Percentiles rank a stretch among this genome's conserved stretches.
Conservation (phyloP, 192 early-diverging fungal genomes). For the Coemansia umbellata region DNA sequence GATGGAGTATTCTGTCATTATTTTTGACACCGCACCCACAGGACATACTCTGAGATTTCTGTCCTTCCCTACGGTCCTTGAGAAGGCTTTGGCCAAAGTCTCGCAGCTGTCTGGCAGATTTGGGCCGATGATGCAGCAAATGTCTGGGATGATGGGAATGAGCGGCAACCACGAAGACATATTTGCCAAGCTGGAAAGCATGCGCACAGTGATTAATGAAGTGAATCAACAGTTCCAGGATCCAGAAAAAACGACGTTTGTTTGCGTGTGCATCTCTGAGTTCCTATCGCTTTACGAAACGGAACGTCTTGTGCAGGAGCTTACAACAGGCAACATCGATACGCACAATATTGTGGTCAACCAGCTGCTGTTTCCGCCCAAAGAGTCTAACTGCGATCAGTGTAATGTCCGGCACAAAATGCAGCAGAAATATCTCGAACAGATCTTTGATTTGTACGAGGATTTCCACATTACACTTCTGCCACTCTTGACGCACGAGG, state of each 20-base stretch:
- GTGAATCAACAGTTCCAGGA: constrained; percentile 99
- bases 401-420: constrained; percentile 94
- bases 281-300: constrained; percentile 99
- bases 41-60: constrained; percentile 99
- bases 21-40: constrained; percentile 99
- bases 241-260: constrained; percentile 97
- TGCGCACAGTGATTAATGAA: constrained; percentile 95
- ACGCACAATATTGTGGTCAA: constrained; percentile 99
- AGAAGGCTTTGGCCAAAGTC: constrained; percentile 97
- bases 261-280: constrained; percentile 99
- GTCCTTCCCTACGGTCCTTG: constrained; percentile 94
- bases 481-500: constrained; percentile 94
- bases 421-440: constrained; percentile 98
- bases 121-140: constrained; percentile 94
- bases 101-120: constrained; percentile 87
- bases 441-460: constrained; percentile 98
- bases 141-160: constrained; percentile 79
- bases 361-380: constrained; percentile 93
- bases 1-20: constrained; percentile 98
- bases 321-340: constrained; percentile 95
- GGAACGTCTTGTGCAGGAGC: constrained; percentile 99
- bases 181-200: constrained; percentile 91
- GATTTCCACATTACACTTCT: constrained; percentile 96
- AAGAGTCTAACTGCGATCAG: constrained; percentile 78
- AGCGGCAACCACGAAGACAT: constrained; percentile 89